Percentiles rank a stretch among this genome's conserved stretches.
Evolutionary conservation across 331 rosid species (phyloP).

Genomic region (Pyrus hybrid): DNA sequence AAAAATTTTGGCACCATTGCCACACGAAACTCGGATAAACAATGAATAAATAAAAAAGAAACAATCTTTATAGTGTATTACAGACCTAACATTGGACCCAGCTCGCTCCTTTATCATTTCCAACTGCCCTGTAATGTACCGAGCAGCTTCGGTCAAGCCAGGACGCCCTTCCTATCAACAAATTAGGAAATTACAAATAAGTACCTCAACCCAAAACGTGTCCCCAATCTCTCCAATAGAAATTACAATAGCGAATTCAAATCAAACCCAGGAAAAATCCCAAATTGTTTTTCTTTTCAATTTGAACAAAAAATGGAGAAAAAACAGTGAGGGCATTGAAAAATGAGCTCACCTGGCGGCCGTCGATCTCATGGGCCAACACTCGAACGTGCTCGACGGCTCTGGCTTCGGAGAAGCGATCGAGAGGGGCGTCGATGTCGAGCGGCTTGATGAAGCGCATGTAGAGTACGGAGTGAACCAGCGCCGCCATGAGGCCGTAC

Average conservation of each 20-base stretch:
- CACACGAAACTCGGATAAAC: conserved; percentile 7
- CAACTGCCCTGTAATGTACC: conserved; percentile 63
- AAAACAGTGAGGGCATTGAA: background rate
- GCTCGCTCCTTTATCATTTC: conserved; percentile 65
- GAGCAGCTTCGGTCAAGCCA: conserved; percentile 76
- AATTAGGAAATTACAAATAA: conserved; percentile 20
- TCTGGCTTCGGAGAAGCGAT: conserved; percentile 85
- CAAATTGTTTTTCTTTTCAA: background rate
- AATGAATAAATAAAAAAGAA: background rate
- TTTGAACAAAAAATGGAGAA: background rate
- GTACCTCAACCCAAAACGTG: background rate
- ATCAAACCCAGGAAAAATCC: background rate
- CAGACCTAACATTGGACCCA: conserved; percentile 45
- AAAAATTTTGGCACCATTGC: background rate
- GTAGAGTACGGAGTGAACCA: conserved; percentile 48
- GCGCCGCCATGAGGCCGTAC: conserved; percentile 60
- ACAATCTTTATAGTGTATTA: too few species aligned
- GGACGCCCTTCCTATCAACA: conserved; percentile 84
- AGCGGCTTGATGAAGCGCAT: conserved; percentile 81
- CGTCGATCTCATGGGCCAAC: conserved; percentile 74
- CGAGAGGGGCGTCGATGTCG: conserved; percentile 56
- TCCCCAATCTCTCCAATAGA: background rate
- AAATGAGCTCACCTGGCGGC: conserved; percentile 65
- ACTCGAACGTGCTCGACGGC: conserved; percentile 67
- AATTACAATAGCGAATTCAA: background rate